A percentile compares a stretch with the other conserved stretches of the same genome.
These are phyloP conservation scores for Backusella sp. DNA, from an alignment of 192 early-diverging fungal genomes.

Conservation along the genomic window DNA sequence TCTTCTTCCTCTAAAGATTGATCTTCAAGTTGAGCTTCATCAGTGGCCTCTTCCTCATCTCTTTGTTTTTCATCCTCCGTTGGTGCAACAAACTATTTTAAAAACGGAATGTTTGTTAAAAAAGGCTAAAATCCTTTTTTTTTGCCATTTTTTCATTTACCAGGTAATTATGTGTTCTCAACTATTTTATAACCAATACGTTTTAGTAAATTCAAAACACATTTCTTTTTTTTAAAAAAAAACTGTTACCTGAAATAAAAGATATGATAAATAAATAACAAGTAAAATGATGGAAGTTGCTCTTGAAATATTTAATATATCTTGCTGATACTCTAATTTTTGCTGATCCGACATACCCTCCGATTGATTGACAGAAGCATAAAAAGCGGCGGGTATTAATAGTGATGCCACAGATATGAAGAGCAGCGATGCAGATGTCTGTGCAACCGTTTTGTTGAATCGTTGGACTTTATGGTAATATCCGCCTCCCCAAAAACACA, in stretches of 20 bases:
- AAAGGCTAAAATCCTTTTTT: neutral
- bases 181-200: conserved; percentile 43
- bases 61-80: neutral
- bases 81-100: conserved; percentile 7
- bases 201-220: neutral
- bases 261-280: conserved; percentile 61
- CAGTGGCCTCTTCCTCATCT: neutral
- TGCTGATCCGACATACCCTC: neutral
- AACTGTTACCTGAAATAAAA: conserved; percentile 55
- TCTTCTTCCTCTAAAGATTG: conserved; percentile 52
- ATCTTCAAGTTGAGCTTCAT: neutral
- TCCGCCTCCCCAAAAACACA: conserved; percentile 86
- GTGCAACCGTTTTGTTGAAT: conserved; percentile 64
- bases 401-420: conserved; percentile 66
- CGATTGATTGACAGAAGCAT: conserved; percentile 17
- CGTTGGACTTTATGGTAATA: conserved; percentile 69
- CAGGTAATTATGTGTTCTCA: conserved; percentile 75
- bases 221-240: neutral
- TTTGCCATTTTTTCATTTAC: conserved; percentile 30
- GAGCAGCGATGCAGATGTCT: conserved; percentile 71
- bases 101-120: neutral
- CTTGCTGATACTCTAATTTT: conserved; percentile 18
- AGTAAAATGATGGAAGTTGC: conserved; percentile 68
- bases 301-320: conserved; percentile 59
- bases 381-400: conserved; percentile 72